Evolutionary conservation across 169 alveolate species (phyloP).

Genomic region (Babesia bigemina): DNA sequence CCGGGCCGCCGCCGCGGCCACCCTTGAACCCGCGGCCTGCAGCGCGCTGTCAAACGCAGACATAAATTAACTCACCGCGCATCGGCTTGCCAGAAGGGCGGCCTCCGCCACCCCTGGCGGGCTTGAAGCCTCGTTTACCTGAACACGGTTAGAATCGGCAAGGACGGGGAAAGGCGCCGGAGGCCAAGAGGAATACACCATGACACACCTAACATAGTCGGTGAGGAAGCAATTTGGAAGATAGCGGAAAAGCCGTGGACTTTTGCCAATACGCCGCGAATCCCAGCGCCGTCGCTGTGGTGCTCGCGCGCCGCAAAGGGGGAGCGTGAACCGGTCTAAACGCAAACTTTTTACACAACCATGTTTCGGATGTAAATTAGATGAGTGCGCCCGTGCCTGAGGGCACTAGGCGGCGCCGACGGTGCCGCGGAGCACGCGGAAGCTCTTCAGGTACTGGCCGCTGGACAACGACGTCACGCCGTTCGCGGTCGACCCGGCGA

Average conservation of each 20-base stretch:
- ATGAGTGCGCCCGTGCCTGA: not conserved
- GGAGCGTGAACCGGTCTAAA: not conserved
- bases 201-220: conserved; percentile 59
- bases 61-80: conserved; percentile 19
- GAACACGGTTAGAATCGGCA: conserved; percentile 9
- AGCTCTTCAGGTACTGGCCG: conserved; percentile 68
- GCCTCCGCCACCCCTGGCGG: conserved; percentile 59
- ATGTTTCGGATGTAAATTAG: not conserved
- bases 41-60: not conserved
- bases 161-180: not conserved
- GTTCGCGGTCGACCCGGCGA: conserved; percentile 39
- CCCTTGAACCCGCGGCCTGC: conserved; percentile 64
- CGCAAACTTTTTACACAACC: not conserved
- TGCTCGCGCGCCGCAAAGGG: conserved; percentile 12
- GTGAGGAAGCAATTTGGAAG: not conserved
- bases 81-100: conserved; percentile 24
- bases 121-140: conserved; percentile 67
- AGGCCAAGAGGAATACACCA: not conserved
- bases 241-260: not conserved
- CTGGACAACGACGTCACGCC: conserved; percentile 60
- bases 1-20: conserved; percentile 51
- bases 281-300: conserved; percentile 19
- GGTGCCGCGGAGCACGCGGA: conserved; percentile 43
- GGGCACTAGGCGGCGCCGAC: conserved; percentile 1
- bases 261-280: conserved; percentile 1